Conservation (phyloP, 257 asterid genomes). For the Solanum commersonii region DNA sequence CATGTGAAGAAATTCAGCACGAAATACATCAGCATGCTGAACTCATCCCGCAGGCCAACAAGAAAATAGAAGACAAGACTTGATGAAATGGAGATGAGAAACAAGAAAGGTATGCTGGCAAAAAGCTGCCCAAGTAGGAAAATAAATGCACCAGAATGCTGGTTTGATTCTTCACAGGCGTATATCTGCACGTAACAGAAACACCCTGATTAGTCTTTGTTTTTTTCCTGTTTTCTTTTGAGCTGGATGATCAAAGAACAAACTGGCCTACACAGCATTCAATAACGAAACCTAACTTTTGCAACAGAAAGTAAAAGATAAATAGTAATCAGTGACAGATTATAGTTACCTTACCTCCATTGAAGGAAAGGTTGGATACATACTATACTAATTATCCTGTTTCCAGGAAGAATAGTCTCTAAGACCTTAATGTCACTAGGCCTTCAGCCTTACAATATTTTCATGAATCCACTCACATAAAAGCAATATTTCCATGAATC, state of each 20-base stretch:
- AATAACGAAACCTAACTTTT: neutral
- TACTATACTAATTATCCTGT: neutral
- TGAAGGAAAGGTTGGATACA: neutral
- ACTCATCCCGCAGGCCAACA: conserved; percentile 69
- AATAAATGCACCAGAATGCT: conserved; percentile 76
- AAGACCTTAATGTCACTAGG: neutral
- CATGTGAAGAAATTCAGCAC: conserved; percentile 72
- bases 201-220: neutral
- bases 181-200: conserved; percentile 42
- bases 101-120: conserved; percentile 85
- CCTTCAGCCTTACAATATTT: neutral
- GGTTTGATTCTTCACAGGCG: conserved; percentile 72
- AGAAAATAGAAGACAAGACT: conserved; percentile 92
- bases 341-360: neutral
- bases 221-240: neutral
- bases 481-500: neutral
- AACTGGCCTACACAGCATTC: neutral
- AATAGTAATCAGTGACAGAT: neutral
- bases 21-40: conserved; percentile 79
- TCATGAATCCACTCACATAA: neutral
- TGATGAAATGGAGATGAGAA: conserved; percentile 86
- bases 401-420: neutral
- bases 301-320: neutral
- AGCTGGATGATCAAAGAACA: neutral
- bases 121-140: conserved; percentile 79